Evolutionary conservation across 2,329 filamentous ascomycete genomes (phyloP), one percentile per base, ranked within the genome.

Genomic region (Tolypocladium sp.): DNA sequence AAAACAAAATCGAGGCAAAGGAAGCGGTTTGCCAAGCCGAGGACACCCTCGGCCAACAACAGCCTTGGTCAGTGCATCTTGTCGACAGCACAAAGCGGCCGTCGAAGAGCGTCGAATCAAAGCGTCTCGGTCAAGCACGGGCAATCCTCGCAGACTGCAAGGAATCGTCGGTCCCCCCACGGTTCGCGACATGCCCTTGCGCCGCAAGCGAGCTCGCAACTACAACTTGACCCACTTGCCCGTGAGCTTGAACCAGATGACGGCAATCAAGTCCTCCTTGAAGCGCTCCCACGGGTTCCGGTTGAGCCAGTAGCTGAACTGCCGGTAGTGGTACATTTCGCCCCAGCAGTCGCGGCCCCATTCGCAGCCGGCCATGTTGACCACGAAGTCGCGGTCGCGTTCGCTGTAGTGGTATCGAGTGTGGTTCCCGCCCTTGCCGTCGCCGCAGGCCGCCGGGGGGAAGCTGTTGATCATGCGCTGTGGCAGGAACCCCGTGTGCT

Each of bases 301-400:
- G 78, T 97, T 97, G 62, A 97, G 82, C 74, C 86, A 87, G 73
- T 96, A 93, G 77, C 91, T 96, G 69, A 96, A 82, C 73, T 96
- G 87, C 57, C 92, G 89, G 77, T 92, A 99, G 72, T 89, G 88
- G 77, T 96, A 96, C 86, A 99, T 97, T 76, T 99, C 94, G 42
- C 88, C 88, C 93, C 93, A 97, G 73, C 94, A 99, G 76, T 99
- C 93, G 56, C 94, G 85, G 4, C 93, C 93, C 89, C 91, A 97
- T 73, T 96, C 89, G 72, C 94, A 99, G 4, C 94, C 94, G 7
- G 94, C 94, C 93, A 99, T 97, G 74, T 97, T 99, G 68, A 99
- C 93, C 54, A 97, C 67, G 69, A 99, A 97, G 73, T 99, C 94
- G 35, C 91, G 85, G 61, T 95, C 92, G 49, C 84, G 80, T 73